These are phyloP conservation scores for Phytopythium mirpurense DNA, from an alignment of 352 stramenopile species.

Conservation along the genomic window DNA sequence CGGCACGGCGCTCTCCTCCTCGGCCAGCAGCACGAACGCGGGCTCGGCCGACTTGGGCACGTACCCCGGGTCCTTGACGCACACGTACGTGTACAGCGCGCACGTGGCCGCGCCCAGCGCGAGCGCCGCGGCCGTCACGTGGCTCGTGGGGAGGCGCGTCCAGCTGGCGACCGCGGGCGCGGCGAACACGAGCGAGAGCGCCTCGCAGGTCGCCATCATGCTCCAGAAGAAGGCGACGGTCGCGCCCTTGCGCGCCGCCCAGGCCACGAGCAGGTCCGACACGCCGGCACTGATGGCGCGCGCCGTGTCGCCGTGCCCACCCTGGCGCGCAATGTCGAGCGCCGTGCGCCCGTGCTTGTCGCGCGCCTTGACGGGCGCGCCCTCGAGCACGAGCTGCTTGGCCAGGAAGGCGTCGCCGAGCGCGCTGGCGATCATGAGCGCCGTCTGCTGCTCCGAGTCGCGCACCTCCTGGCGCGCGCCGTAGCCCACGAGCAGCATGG, in stretches of 20 bases:
- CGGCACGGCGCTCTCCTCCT: slow-evolving; percentile 54
- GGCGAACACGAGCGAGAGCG: slow-evolving; percentile 47
- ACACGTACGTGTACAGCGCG: slow-evolving; percentile 73
- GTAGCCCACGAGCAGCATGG: slow-evolving; percentile 52
- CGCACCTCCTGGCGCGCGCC: slow-evolving; percentile 38
- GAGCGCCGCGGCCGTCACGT: slow-evolving; percentile 28
- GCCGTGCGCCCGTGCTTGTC: slow-evolving; percentile 72
- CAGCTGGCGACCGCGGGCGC: slow-evolving; percentile 36
- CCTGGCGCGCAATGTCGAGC: slow-evolving; percentile 70
- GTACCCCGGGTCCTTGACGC: slow-evolving; percentile 73
- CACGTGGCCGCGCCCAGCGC: slow-evolving; percentile 36
- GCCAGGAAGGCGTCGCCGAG: slow-evolving; percentile 72
- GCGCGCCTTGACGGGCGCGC: slow-evolving; percentile 45
- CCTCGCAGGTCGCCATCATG: slow-evolving; percentile 43
- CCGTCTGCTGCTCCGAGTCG: slow-evolving; percentile 70
- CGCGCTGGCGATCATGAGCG: slow-evolving; percentile 80
- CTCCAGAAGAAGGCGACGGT: slow-evolving; percentile 71
- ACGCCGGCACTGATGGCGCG: slow-evolving; percentile 56
- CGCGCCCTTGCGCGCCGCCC: slow-evolving; percentile 49
- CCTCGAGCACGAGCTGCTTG: slow-evolving; percentile 83
- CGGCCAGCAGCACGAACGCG: slow-evolving; percentile 69
- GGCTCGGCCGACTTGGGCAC: slow-evolving; percentile 51
- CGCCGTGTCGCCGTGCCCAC: slow-evolving; percentile 60
- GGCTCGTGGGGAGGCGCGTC: slow-evolving; percentile 6
- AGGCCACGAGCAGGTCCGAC: slow-evolving; percentile 64